phyloP scores from a whole-genome alignment of 306 rosid species.

The Alnus glutinosa region DNA sequence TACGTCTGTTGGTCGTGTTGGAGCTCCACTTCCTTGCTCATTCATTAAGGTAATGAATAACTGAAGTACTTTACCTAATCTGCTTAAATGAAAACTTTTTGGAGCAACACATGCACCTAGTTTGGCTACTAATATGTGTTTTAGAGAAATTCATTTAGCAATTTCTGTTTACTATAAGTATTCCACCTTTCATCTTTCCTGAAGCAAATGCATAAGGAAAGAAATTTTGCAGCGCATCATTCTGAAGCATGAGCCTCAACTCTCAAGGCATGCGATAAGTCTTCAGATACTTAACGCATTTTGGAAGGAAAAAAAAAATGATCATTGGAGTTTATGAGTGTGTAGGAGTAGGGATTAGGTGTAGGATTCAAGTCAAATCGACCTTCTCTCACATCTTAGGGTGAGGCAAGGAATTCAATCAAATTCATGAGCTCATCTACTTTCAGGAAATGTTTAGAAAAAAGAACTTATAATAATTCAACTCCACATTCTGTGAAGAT shows the following conservation, averaged over 20 bases:
- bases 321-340: too few relatives aligned
- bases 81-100: conserved; percentile 12
- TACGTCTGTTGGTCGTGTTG: conserved; percentile 88
- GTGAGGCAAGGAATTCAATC: not conserved
- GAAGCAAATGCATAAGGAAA: not conserved
- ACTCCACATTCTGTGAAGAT: not conserved
- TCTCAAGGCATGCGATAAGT: not conserved
- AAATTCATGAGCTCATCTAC: not conserved
- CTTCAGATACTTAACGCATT: not conserved
- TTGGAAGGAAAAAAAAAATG: too few relatives aligned
- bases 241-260: not conserved
- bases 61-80: conserved; percentile 11
- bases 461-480: not conserved
- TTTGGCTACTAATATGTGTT: not conserved
- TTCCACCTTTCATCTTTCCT: not conserved
- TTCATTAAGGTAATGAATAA: conserved; percentile 64
- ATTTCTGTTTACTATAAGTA: not conserved
- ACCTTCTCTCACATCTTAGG: not conserved
- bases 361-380: not conserved
- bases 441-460: not conserved
- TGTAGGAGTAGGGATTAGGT: not conserved
- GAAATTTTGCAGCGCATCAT: not conserved
- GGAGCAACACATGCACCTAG: conserved; percentile 6
- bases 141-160: not conserved
- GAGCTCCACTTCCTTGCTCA: conserved; percentile 97